Evolutionary conservation across 441 rosid species (phyloP).

Genomic region (Eruca vesicaria): DNA sequence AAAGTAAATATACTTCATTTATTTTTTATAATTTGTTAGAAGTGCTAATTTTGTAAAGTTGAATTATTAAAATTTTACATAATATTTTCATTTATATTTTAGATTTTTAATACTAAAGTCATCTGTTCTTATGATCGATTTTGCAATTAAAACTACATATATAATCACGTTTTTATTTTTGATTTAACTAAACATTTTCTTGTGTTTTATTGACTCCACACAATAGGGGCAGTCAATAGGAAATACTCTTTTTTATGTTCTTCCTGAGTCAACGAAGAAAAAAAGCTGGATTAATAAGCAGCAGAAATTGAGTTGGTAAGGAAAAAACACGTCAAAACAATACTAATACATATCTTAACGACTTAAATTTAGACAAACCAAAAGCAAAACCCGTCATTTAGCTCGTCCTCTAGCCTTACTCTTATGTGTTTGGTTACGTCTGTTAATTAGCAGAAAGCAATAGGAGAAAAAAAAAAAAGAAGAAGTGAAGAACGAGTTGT

Average conservation of each 20-base stretch:
- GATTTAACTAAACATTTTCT: background rate
- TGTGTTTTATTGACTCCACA: constrained; percentile 9
- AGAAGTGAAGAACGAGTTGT: constrained; percentile 17
- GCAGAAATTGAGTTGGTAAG: constrained; percentile 15
- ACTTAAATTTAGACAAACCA: background rate
- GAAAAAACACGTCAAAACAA: background rate
- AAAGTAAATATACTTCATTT: too few relatives aligned
- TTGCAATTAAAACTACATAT: too few relatives aligned
- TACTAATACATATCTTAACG: constrained; percentile 10
- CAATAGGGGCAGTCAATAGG: background rate
- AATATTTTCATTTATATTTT: too few relatives aligned
- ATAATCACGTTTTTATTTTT: background rate
- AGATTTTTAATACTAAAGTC: too few relatives aligned
- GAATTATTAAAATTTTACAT: too few relatives aligned
- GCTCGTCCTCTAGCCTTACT: background rate
- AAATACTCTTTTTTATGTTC: background rate
- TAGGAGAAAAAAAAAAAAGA: background rate
- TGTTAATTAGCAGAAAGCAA: constrained; percentile 27
- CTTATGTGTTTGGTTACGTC: background rate
- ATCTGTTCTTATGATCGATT: too few relatives aligned
- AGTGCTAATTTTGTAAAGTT: too few relatives aligned
- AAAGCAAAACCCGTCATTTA: background rate
- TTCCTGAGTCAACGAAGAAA: constrained; percentile 2
- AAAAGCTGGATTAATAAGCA: background rate
- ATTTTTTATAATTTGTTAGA: too few relatives aligned